phyloP scores from a whole-genome alignment of 768 basidiomycete genomes.

The Agrocybe pediades region DNA sequence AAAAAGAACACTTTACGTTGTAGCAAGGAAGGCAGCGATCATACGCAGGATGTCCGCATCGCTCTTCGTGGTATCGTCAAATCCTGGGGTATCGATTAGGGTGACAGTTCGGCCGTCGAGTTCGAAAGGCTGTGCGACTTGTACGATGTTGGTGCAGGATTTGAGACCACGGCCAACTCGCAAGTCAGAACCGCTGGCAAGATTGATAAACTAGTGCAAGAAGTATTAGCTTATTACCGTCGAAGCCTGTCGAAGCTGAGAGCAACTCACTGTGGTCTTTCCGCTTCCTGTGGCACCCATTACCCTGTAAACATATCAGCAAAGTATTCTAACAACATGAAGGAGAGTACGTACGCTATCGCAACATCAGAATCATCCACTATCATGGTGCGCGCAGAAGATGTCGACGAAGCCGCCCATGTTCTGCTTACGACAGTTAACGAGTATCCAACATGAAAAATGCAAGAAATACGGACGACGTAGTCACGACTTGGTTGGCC shows the following conservation, averaged over 20 bases:
- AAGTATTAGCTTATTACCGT: background rate
- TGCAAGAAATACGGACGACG: background rate
- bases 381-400: background rate
- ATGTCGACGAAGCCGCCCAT: background rate
- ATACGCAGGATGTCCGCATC: conserved; percentile 49
- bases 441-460: background rate
- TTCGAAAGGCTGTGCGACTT: conserved; percentile 39
- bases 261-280: conserved; percentile 32
- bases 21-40: conserved; percentile 42
- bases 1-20: conserved; percentile 16
- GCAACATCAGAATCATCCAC: background rate
- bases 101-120: conserved; percentile 42
- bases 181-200: conserved; percentile 46
- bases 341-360: background rate
- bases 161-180: conserved; percentile 43
- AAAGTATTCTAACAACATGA: background rate
- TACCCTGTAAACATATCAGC: conserved; percentile 21
- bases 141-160: conserved; percentile 51
- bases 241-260: background rate
- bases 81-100: conserved; percentile 61
- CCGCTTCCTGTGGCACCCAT: conserved; percentile 41
- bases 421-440: background rate
- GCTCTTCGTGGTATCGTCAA: conserved; percentile 51
- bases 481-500: too few species aligned
- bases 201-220: conserved; percentile 49